Percentiles rank a stretch among this genome's conserved stretches.
Evolutionary conservation across 225 moss, liverwort and hornwort species (phyloP).

Genomic region (Polytrichum commune): DNA sequence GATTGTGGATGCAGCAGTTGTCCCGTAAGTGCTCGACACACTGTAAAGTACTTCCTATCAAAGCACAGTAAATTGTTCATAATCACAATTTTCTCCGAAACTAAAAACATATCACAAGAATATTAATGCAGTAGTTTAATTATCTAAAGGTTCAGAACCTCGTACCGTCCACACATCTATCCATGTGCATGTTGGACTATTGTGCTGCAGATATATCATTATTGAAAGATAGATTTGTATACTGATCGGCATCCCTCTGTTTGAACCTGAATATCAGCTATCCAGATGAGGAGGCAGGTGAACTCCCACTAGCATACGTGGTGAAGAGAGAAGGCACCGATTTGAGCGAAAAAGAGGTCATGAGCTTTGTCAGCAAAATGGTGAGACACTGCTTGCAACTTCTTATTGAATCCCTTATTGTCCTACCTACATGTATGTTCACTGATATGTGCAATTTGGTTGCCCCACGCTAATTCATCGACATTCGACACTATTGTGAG

Average conservation of each 20-base stretch:
- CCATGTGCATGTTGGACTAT: not conserved
- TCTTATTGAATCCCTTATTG: no score
- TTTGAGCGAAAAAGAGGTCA: not conserved
- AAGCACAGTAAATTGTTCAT: not conserved
- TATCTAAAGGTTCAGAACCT: not conserved
- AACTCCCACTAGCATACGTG: conserved; percentile 9
- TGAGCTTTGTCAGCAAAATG: conserved; percentile 1
- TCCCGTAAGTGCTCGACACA: conserved; percentile 5
- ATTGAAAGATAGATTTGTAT: not conserved
- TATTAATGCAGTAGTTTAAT: not conserved
- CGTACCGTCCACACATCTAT: not conserved
- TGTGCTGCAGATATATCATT: not conserved
- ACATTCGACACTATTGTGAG: no score
- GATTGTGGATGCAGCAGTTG: conserved; percentile 11
- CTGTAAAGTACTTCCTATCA: not conserved
- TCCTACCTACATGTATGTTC: no score
- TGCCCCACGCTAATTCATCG: no score
- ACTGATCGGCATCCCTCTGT: not conserved
- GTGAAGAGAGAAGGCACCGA: not conserved
- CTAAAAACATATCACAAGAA: not conserved
- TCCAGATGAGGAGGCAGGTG: conserved; percentile 12
- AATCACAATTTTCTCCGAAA: not conserved
- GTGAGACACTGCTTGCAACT: not conserved
- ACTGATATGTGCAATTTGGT: no score
- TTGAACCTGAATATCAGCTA: not conserved